These are phyloP conservation scores for Pseudocercospora fuligena DNA, from an alignment of 2,329 filamentous ascomycete genomes.

Conservation along the genomic window DNA sequence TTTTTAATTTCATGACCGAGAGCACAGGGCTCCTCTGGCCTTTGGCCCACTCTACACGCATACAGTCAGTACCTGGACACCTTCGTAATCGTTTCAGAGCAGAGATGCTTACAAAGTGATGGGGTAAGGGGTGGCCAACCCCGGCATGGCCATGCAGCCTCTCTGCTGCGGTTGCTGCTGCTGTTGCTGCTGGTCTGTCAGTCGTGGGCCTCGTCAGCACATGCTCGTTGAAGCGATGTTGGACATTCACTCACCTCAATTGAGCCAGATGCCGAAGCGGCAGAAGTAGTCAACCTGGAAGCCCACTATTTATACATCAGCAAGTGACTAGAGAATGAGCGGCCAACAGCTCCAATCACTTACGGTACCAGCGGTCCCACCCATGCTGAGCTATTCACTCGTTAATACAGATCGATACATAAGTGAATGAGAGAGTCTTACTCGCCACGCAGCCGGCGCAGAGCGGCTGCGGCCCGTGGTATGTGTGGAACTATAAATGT, in stretches of 20 bases:
- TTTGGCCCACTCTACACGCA: not conserved
- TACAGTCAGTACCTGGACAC: not conserved
- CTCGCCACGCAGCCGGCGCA: not conserved
- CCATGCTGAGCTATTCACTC: not conserved
- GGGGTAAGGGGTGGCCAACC: not conserved
- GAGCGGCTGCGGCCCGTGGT: not conserved
- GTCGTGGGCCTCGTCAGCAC: not conserved
- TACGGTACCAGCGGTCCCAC: not conserved
- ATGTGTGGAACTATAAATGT: not conserved
- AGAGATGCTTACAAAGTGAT: not conserved
- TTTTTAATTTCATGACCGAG: not conserved
- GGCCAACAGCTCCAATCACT: not conserved
- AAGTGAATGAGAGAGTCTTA: not conserved
- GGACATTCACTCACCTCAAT: not conserved
- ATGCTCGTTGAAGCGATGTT: not conserved
- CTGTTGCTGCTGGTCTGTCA: not conserved
- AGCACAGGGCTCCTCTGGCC: not conserved
- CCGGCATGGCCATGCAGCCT: not conserved
- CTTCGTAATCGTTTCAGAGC: not conserved
- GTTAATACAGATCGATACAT: not conserved
- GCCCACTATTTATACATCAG: not conserved
- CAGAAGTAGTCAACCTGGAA: not conserved
- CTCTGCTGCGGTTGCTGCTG: not conserved
- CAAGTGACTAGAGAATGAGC: not conserved
- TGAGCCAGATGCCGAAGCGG: not conserved